Evolutionary conservation across 2,329 filamentous ascomycete genomes (phyloP), one percentile per base, ranked within the genome.

Genomic region (Macrophomina pseudophaseolina): DNA sequence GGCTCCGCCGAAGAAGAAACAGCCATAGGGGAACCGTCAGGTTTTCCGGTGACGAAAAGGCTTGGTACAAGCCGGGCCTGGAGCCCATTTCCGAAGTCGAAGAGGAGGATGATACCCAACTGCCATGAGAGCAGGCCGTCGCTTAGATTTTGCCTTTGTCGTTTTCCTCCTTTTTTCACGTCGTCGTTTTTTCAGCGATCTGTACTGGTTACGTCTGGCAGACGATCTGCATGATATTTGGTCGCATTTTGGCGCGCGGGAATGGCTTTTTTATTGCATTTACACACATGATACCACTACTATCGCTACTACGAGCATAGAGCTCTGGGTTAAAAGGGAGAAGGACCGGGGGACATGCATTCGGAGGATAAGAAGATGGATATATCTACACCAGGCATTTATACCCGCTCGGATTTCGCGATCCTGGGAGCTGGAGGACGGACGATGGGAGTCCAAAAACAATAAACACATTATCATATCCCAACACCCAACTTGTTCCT

Each of bases 21-120:
- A 23, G 33, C 42, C 51, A 30, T 14, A 56, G 32, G n/a, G 33
- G 18, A 5, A 35, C n/a, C 35, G 30, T 46, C 52, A 65, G 52
- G 44, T 44, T 38, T 62, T 62, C 58, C 30, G 46, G 42, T 42
- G 63, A 48, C 30, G 63, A 65, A 23, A 65, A 65, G 28, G 52
- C 63, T 6, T 58, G 32, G 63, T 58, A 49, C 52, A 65, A n/a
- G 16, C 51, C 63, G 52, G 63, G n/a, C 40, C 63, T 65, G 42
- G 63, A 48, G 52, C 30, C 63, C 42, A 65, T 65, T 23, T 42
- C 53, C 18, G 63, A 65, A 44, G 48, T 44, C 16, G 58, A 62
- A 62, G 63, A 65, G 51, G 63, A 65, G 23, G 63, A 65, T 65
- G 52, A 65, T 65, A 65, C 63, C 63, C 63, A 52, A 58, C 63